A percentile compares a stretch with the other conserved stretches of the same genome.
Evolutionary conservation across 2,329 filamentous ascomycete genomes (phyloP).

Genomic region (Sporothrix pseudoabietina): DNA sequence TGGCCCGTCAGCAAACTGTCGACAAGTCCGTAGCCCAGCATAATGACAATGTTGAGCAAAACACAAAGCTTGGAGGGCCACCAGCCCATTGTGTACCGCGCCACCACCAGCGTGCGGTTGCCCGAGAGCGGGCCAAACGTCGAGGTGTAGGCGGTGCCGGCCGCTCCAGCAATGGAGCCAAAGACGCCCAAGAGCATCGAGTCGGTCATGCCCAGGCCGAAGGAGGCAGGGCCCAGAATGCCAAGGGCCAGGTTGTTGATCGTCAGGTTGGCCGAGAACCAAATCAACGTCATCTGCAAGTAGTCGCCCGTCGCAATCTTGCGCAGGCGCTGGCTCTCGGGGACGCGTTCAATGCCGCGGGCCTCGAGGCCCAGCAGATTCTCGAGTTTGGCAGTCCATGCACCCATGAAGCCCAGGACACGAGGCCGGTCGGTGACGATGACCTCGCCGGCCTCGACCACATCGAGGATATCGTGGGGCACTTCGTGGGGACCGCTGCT

Average conservation of each 20-base stretch:
- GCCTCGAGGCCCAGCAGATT: neutral
- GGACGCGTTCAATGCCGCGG: neutral
- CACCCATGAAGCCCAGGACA: neutral
- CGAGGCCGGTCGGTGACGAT: neutral
- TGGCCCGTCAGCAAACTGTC: neutral
- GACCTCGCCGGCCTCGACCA: neutral
- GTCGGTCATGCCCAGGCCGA: neutral
- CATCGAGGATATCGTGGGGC: neutral
- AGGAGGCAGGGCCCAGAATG: neutral
- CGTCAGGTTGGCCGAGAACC: constrained; percentile 12
- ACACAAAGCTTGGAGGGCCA: constrained; percentile 1
- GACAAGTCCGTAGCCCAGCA: constrained; percentile 9
- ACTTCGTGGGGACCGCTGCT: neutral
- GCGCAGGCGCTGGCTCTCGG: constrained; percentile 2
- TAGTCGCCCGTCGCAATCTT: neutral
- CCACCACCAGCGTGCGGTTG: neutral
- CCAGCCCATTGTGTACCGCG: neutral
- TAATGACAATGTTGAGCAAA: neutral
- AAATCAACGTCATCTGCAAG: constrained; percentile 1
- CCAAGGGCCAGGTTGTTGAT: constrained; percentile 9
- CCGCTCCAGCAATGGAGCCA: neutral
- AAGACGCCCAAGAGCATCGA: neutral
- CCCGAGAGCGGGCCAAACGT: neutral
- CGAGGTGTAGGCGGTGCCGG: constrained; percentile 3
- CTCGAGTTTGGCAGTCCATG: neutral